Evolutionary conservation across 75 land plant genomes (phyloP).

Genomic region (Ceratopteris richardii): DNA sequence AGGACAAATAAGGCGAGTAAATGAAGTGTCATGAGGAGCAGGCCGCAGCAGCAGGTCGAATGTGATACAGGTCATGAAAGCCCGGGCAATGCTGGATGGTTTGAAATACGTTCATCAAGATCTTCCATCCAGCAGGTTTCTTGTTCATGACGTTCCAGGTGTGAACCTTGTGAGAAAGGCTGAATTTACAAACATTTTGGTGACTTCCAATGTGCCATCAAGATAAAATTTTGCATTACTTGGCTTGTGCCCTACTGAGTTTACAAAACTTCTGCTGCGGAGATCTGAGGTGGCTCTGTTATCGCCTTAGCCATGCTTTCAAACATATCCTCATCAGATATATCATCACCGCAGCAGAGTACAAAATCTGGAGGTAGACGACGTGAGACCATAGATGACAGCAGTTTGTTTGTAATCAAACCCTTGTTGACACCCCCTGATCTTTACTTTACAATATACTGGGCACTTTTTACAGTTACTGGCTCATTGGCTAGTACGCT

Average conservation of each 20-base stretch:
- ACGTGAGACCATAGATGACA: conserved; percentile 35
- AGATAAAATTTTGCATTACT: neutral
- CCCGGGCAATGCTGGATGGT: too few species aligned
- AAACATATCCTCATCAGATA: conserved; percentile 89
- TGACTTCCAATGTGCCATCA: neutral
- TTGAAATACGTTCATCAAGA: too few species aligned
- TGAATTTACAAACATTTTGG: too few species aligned
- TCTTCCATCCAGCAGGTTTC: too few species aligned
- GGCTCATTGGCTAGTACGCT: conserved; percentile 56
- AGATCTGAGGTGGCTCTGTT: too few species aligned
- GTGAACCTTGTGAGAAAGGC: too few species aligned
- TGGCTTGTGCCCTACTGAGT: neutral
- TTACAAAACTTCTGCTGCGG: neutral
- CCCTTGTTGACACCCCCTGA: conserved; percentile 75
- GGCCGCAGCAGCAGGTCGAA: too few species aligned
- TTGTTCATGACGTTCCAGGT: too few species aligned
- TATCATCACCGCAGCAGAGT: conserved; percentile 79
- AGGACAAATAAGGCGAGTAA: too few species aligned
- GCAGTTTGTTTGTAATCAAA: conserved; percentile 49
- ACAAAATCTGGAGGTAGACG: conserved; percentile 65
- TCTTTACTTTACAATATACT: conserved; percentile 39
- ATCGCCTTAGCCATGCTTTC: conserved; percentile 46
- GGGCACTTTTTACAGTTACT: conserved; percentile 52
- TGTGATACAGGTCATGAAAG: too few species aligned
- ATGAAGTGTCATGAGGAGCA: too few species aligned